These are phyloP conservation scores for Trichoderma atrobrunneum DNA, from an alignment of 2,329 filamentous ascomycete species.

Conservation along the genomic window DNA sequence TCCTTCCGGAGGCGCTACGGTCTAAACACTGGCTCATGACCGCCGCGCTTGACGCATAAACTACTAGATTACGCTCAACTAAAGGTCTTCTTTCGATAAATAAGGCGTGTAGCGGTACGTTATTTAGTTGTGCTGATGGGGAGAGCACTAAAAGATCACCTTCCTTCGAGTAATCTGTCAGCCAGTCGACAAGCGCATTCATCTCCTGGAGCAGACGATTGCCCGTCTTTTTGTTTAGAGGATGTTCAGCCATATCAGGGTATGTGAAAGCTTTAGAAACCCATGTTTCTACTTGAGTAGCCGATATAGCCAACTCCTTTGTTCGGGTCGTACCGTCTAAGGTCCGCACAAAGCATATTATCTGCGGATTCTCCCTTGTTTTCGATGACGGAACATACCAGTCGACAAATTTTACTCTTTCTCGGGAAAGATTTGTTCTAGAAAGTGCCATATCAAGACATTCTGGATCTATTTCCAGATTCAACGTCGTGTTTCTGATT, in stretches of 20 bases:
- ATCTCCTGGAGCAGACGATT: not conserved
- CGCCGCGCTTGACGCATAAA: not conserved
- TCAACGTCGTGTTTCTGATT: not conserved
- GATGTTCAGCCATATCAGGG: not conserved
- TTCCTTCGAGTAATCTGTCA: not conserved
- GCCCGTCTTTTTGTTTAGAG: not conserved
- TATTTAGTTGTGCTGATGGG: not conserved
- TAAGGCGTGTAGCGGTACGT: not conserved
- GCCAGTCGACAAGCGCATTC: not conserved
- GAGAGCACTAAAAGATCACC: not conserved
- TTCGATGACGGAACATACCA: not conserved
- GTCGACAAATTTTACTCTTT: not conserved
- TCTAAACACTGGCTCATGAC: not conserved
- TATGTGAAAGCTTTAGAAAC: not conserved
- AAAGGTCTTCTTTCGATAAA: not conserved
- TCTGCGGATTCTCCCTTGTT: not conserved
- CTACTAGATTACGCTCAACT: not conserved
- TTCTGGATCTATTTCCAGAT: not conserved
- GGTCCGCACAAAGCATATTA: not conserved
- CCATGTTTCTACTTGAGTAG: not conserved
- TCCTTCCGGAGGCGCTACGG: not conserved
- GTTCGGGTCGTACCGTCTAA: not conserved
- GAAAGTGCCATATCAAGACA: not conserved
- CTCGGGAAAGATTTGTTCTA: not conserved
- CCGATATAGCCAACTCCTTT: not conserved